Percentiles rank a stretch among this genome's conserved stretches.
phyloP scores from a whole-genome alignment of 495 filamentous ascomycete genomes.

The Cercophora scortea region DNA sequence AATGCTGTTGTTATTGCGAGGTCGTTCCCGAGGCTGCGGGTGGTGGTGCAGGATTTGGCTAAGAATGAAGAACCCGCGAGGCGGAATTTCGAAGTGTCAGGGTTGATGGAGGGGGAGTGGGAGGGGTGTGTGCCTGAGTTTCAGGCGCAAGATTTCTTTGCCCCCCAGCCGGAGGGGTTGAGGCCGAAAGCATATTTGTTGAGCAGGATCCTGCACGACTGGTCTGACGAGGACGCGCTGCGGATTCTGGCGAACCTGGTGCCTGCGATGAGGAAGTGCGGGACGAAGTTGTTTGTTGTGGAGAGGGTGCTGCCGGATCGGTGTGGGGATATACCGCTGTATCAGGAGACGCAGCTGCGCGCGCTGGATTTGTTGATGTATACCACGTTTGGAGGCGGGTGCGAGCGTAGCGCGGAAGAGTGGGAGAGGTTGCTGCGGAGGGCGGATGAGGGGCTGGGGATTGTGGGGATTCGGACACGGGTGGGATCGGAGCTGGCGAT shows the following conservation, averaged over 20 bases:
- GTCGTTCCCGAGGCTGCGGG: not conserved
- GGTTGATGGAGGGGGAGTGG: not conserved
- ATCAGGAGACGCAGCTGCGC: conserved; percentile 1
- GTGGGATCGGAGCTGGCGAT: conserved; percentile 45
- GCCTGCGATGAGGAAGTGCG: not conserved
- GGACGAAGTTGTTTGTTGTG: not conserved
- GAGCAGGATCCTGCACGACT: conserved; percentile 5
- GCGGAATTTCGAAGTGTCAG: not conserved
- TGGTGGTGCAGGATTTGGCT: conserved; percentile 2
- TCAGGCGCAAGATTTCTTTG: conserved; percentile 5
- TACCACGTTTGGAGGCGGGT: not conserved
- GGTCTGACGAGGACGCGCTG: conserved; percentile 1
- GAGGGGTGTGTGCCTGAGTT: not conserved
- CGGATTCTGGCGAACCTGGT: not conserved
- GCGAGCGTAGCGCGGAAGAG: not conserved
- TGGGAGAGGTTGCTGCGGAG: conserved; percentile 41
- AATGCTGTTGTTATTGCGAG: not conserved
- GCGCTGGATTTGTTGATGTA: conserved; percentile 3
- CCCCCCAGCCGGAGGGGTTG: not conserved
- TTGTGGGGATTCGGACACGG: conserved; percentile 38
- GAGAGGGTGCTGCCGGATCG: conserved; percentile 4
- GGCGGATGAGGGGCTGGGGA: conserved; percentile 36
- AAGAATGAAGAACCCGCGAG: not conserved
- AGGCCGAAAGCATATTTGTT: not conserved
- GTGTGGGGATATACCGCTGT: not conserved